Evolutionary conservation across 352 stramenopile species (phyloP).

Genomic region (Blastocystis sp.): DNA sequence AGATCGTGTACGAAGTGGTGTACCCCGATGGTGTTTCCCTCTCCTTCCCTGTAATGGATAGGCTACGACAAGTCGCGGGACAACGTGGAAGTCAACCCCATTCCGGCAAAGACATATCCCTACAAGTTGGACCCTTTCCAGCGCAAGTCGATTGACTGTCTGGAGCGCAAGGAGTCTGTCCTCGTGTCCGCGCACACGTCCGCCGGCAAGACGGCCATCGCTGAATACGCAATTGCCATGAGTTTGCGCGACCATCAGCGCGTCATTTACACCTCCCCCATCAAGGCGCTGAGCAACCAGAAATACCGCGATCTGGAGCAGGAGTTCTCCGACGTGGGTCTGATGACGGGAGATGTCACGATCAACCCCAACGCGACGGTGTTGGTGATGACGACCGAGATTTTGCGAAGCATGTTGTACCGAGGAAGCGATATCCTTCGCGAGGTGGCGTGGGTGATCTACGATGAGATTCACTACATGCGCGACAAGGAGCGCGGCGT

Average conservation of each 20-base stretch:
- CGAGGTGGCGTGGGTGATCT: constrained; percentile 94
- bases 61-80: constrained; percentile 58
- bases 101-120: constrained; percentile 93
- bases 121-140: constrained; percentile 99
- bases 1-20: constrained; percentile 67
- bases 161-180: constrained; percentile 88
- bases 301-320: constrained; percentile 95
- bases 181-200: constrained; percentile 88
- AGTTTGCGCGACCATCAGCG: constrained; percentile 87
- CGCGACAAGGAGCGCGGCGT: constrained; percentile 95
- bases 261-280: constrained; percentile 98
- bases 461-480: constrained; percentile 99
- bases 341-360: constrained; percentile 99
- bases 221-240: constrained; percentile 98
- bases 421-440: constrained; percentile 94
- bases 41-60: neutral
- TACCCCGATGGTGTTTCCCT: constrained; percentile 61
- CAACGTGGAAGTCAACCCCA: constrained; percentile 57
- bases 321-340: constrained; percentile 90
- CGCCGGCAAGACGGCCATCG: constrained; percentile 81
- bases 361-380: constrained; percentile 97
- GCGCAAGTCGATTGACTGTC: constrained; percentile 85
- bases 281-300: constrained; percentile 99
- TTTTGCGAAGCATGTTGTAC: constrained; percentile 98
- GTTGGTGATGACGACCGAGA: constrained; percentile 95